Conservation (phyloP, 768 basidiomycete species). For the Trametes cingulata region DNA sequence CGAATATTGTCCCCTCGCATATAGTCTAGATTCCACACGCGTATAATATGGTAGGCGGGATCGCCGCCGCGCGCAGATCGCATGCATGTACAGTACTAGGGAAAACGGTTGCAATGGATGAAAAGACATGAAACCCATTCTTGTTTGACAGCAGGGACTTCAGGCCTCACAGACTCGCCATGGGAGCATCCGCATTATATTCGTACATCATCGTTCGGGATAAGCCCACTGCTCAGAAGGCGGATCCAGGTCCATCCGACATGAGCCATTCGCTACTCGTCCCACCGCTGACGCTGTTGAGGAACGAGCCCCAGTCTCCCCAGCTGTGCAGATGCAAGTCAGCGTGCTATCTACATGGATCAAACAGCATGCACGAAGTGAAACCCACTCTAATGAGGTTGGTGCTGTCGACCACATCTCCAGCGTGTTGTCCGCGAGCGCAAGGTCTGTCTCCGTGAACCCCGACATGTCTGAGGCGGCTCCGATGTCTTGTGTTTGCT, state of each 20-base stretch:
- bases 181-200: too few relatives aligned
- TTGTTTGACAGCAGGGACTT: too few relatives aligned
- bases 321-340: conserved; percentile 28
- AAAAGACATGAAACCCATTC: too few relatives aligned
- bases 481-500: neutral
- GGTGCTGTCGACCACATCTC: conserved; percentile 65
- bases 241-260: neutral
- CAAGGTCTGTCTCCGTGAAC: neutral
- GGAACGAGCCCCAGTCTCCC: conserved; percentile 42
- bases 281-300: conserved; percentile 35
- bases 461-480: conserved; percentile 21
- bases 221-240: too few relatives aligned
- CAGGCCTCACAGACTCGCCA: too few relatives aligned
- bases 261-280: neutral
- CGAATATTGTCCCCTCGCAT: too few relatives aligned
- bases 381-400: conserved; percentile 55
- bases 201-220: too few relatives aligned
- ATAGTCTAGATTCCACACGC: too few relatives aligned
- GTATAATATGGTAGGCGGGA: too few relatives aligned
- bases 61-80: too few relatives aligned
- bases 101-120: too few relatives aligned
- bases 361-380: neutral
- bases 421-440: conserved; percentile 43
- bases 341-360: neutral
- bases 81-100: too few relatives aligned